Conservation (phyloP, 2,329 filamentous ascomycete genomes). For the Aspergillus floridensis region DNA sequence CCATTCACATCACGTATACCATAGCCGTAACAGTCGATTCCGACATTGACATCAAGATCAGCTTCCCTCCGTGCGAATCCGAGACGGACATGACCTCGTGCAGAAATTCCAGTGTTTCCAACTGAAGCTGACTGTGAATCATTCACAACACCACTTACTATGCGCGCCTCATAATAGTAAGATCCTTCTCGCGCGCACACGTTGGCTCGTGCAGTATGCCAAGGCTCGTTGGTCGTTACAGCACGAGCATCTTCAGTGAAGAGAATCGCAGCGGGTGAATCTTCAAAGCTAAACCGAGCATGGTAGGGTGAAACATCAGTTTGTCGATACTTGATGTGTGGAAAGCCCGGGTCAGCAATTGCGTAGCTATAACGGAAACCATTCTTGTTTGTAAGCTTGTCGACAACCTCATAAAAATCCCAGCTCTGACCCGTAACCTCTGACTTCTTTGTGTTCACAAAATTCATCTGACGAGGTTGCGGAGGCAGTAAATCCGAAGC, state of each 20-base stretch:
- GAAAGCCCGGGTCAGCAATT: constrained; percentile 83
- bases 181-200: constrained; percentile 84
- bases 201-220: constrained; percentile 86
- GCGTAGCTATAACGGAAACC: constrained; percentile 86
- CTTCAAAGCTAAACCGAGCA: constrained; percentile 86
- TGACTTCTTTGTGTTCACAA: constrained; percentile 36
- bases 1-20: constrained; percentile 85
- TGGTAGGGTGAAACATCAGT: constrained; percentile 82
- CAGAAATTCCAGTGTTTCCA: constrained; percentile 22
- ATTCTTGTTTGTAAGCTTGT: constrained; percentile 61
- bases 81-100: constrained; percentile 48
- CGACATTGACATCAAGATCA: constrained; percentile 57
- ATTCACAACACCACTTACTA: constrained; percentile 64
- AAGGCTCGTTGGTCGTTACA: constrained; percentile 88
- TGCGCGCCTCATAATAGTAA: constrained; percentile 91
- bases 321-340: constrained; percentile 85
- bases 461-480: constrained; percentile 41
- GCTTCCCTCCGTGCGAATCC: constrained; percentile 49
- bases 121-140: constrained; percentile 20
- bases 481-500: constrained; percentile 38
- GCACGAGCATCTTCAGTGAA: constrained; percentile 73
- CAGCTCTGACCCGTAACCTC: constrained; percentile 34
- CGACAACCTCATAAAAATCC: constrained; percentile 45
- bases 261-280: constrained; percentile 79
- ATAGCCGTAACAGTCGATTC: constrained; percentile 94